Conservation (phyloP, 257 asterid species). For the Catharanthus roseus region DNA sequence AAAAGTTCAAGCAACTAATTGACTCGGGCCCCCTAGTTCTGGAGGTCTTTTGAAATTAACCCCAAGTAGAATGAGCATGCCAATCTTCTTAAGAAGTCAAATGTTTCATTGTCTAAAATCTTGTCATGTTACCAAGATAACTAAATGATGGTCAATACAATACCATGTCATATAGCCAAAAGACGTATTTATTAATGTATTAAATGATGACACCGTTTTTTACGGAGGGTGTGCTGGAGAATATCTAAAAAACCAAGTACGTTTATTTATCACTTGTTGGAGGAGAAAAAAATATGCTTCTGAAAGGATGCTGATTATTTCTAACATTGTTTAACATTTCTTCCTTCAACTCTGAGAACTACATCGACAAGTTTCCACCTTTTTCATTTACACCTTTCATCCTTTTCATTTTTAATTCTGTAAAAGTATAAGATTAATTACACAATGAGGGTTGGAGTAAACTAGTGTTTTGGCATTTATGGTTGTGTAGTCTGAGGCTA, state of each 20-base stretch:
- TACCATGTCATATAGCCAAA: neutral
- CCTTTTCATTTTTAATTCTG: neutral
- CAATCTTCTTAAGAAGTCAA: neutral
- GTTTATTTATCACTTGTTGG: too few relatives aligned
- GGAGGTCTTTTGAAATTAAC: too few relatives aligned
- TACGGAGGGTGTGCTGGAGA: too few relatives aligned
- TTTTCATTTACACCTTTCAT: neutral
- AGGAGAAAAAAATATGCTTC: neutral
- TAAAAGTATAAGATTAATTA: too few relatives aligned
- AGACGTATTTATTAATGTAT: neutral
- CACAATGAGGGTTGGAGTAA: too few relatives aligned
- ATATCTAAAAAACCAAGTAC: neutral
- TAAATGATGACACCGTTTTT: neutral
- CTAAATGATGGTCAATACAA: neutral
- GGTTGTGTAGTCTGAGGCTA: too few relatives aligned
- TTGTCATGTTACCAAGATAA: neutral
- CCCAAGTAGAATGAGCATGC: neutral
- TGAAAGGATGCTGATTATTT: neutral
- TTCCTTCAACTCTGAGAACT: too few relatives aligned
- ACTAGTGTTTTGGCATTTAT: too few relatives aligned
- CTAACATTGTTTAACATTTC: neutral
- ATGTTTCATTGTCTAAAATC: neutral
- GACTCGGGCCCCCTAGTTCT: too few relatives aligned
- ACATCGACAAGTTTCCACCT: neutral
- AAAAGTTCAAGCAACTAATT: too few relatives aligned